A percentile compares a stretch with the other conserved stretches of the same genome.
phyloP scores from a whole-genome alignment of 2,329 filamentous ascomycete genomes.

The Cordyceps tenuipes region DNA sequence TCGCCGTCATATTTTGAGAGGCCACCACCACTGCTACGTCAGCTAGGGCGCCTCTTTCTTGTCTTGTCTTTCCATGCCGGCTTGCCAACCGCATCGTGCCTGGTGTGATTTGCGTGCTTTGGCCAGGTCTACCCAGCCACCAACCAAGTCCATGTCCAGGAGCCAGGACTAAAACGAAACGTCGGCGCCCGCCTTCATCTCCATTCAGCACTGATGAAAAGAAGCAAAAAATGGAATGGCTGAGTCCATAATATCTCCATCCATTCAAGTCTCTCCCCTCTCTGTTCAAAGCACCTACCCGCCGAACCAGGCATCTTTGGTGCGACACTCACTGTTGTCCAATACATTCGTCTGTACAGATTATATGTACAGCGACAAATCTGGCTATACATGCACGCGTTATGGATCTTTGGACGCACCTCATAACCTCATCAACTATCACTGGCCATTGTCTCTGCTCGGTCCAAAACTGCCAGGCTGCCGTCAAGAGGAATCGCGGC shows the following conservation, averaged over 20 bases:
- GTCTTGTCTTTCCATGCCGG: too few relatives aligned
- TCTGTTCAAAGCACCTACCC: background rate
- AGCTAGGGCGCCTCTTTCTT: conserved; percentile 6
- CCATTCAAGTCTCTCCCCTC: background rate
- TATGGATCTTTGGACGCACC: background rate
- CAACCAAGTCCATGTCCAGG: conserved; percentile 5
- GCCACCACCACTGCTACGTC: background rate
- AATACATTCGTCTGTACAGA: background rate
- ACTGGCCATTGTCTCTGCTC: background rate
- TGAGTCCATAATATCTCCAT: background rate
- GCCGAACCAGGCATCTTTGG: background rate
- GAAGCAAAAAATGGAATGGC: conserved; percentile 11
- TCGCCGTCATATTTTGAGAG: background rate
- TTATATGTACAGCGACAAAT: too few relatives aligned
- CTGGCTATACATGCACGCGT: too few relatives aligned
- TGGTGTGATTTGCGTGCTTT: background rate
- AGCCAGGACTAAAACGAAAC: background rate
- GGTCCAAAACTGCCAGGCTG: background rate
- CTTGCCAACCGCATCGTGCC: conserved; percentile 2
- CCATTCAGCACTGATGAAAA: background rate
- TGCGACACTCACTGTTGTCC: background rate
- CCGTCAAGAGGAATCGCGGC: background rate
- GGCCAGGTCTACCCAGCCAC: background rate
- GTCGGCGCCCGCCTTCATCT: background rate
- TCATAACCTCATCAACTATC: background rate